Evolutionary conservation across 148 eudicot genomes (phyloP).

Genomic region (Nepenthes mirabilis): DNA sequence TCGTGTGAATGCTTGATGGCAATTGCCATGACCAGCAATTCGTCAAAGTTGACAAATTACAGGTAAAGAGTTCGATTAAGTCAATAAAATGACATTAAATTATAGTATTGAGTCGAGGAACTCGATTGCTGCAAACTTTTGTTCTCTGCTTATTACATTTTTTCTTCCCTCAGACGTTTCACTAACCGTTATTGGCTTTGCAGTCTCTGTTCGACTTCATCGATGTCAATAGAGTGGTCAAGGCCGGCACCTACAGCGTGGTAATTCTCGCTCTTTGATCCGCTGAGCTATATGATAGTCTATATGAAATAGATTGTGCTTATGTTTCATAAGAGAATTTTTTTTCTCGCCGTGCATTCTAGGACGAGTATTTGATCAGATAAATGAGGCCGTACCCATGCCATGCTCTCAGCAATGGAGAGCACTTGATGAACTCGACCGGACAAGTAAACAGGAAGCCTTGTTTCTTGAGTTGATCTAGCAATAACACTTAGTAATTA

Average conservation of each 20-base stretch:
- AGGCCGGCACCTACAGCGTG: slow-evolving; percentile 82
- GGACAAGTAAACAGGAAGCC: slow-evolving; percentile 26
- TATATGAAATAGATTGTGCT: not conserved
- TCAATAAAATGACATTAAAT: too few relatives aligned
- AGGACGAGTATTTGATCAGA: not conserved
- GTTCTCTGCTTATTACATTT: slow-evolving; percentile 1
- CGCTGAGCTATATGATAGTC: not conserved
- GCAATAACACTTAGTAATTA: not conserved
- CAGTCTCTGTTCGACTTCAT: slow-evolving; percentile 89
- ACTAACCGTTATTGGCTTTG: slow-evolving; percentile 11
- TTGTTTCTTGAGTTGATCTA: slow-evolving; percentile 9
- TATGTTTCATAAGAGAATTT: not conserved
- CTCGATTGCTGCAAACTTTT: not conserved
- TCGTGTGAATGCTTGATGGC: slow-evolving; percentile 93
- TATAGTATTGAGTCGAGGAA: too few relatives aligned
- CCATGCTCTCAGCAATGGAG: slow-evolving; percentile 64
- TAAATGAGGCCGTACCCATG: slow-evolving; percentile 95
- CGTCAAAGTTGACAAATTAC: slow-evolving; percentile 61
- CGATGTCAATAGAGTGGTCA: slow-evolving; percentile 70
- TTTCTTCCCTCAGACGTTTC: not conserved
- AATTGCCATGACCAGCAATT: slow-evolving; percentile 78
- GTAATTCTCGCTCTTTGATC: slow-evolving; percentile 23
- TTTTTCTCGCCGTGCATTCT: not conserved
- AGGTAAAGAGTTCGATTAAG: too few relatives aligned
- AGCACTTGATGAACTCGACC: slow-evolving; percentile 61